phyloP scores from a whole-genome alignment of 2,329 filamentous ascomycete species.

The Dendryphion nanum region DNA sequence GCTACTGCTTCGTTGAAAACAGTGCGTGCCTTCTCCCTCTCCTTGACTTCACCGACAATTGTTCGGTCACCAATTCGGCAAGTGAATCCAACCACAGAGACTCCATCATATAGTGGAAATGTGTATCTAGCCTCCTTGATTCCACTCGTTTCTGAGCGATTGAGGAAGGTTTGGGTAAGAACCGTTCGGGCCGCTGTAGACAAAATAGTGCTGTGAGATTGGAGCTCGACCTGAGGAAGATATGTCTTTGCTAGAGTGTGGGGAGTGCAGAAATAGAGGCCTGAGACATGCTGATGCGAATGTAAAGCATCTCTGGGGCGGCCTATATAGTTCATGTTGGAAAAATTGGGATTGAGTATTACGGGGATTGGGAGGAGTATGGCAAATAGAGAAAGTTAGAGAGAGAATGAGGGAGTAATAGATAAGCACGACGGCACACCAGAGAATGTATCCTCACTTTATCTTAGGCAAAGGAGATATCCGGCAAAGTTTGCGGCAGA shows the following conservation, averaged over 20 bases:
- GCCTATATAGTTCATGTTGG: too few relatives aligned
- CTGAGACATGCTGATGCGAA: constrained; percentile 21
- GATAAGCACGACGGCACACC: too few relatives aligned
- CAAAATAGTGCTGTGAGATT: constrained; percentile 61
- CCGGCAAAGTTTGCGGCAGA: too few relatives aligned
- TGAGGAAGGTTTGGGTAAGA: constrained; percentile 61
- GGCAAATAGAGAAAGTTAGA: too few relatives aligned
- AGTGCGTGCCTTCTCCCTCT: constrained; percentile 60
- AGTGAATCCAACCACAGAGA: constrained; percentile 66
- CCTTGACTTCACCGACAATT: constrained; percentile 65
- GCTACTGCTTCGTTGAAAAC: constrained; percentile 60
- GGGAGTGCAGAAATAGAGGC: constrained; percentile 27
- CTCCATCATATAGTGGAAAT: constrained; percentile 72
- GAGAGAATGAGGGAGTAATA: too few relatives aligned
- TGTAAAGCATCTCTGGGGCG: too few relatives aligned
- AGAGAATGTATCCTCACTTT: too few relatives aligned
- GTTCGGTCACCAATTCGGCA: constrained; percentile 62
- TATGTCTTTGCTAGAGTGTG: constrained; percentile 25
- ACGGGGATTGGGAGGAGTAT: too few relatives aligned
- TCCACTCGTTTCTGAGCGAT: constrained; percentile 46
- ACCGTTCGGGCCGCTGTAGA: constrained; percentile 53
- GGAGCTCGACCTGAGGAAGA: constrained; percentile 59
- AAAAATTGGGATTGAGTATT: too few relatives aligned
- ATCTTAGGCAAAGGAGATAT: too few relatives aligned
- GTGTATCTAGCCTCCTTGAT: constrained; percentile 62